Base-by-base conservation (phyloP, 1,284 basidiomycete genomes). In the Trichosporon inkin region DNA sequence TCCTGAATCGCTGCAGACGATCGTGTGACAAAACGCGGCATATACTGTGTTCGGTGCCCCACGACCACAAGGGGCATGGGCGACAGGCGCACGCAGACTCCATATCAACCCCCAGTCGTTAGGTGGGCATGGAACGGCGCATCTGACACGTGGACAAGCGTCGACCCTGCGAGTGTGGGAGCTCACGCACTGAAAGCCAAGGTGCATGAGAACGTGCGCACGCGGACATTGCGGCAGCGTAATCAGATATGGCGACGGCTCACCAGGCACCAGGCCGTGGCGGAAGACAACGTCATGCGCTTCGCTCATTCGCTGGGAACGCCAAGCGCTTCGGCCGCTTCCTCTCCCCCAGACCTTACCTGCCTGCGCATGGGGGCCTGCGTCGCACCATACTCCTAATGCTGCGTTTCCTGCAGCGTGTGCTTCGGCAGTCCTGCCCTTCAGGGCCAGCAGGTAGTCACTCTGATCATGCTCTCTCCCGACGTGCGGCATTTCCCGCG, bases 261-360 rank as follows among this genome's bases (percentile, higher is more conserved):
- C 10, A 24, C 40, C 22, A 19, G 40, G 40, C 20, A 22, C 40
- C 8, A 32, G 8, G 28, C 8, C 28, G 4, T 32, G 28, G 28
- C 28, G 5, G 28, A 22, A 24, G 22, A 24, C 40, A 44, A 44
- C 40, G 40, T 44, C 40, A 44, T 44, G 13, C 20, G 13, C 20
- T 44, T 22, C n/a, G 36, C 36, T 19, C 11, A 44, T 44, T 44
- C 40, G 40, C 40, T 22, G 17, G 28, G 28, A 32, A 32, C 14
- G 40, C 40, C 40, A 44, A 44, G 40, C 20, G 40, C 10, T 44
- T 44, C 40, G 40, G 40, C 40, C 40, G 40, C 40, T 22, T 22
- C 40, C 40, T 14, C 40, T 44, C 40, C 40, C 40, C 40, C 40
- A 44, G 40, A 44, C 40, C 40, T 20, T 44, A 6, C 40, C 22